A percentile compares a stretch with the other conserved stretches of the same genome.
Conservation (phyloP, 768 basidiomycete species). For the Termitomyces sp. region DNA sequence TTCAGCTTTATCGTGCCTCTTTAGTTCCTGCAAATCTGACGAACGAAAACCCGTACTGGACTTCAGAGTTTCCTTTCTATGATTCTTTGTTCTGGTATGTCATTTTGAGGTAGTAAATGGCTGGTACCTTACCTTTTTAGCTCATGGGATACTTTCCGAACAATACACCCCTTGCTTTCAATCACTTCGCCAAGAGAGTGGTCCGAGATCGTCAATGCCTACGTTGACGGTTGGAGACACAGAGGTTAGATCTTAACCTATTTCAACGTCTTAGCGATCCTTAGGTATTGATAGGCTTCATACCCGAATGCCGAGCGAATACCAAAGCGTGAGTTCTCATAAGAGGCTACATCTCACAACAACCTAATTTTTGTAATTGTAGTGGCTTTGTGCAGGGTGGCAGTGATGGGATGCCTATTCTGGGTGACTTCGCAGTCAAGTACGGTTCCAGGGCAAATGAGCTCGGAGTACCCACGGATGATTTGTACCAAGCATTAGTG, state of each 20-base stretch:
- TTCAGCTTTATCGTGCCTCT: slow-evolving; percentile 41
- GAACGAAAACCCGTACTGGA: slow-evolving; percentile 47
- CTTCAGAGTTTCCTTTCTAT: slow-evolving; percentile 38
- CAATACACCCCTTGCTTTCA: slow-evolving; percentile 44
- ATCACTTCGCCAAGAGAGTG: slow-evolving; percentile 38
- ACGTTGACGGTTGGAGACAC: slow-evolving; percentile 46
- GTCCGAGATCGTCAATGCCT: slow-evolving; percentile 41
- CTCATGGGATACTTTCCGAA: slow-evolving; percentile 51
- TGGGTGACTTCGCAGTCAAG: slow-evolving; percentile 47
- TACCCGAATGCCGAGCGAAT: slow-evolving; percentile 46
- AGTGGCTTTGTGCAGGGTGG: slow-evolving; percentile 48
- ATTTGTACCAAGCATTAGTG: slow-evolving; percentile 43
- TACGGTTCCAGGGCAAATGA: slow-evolving; percentile 28
- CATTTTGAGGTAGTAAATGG: background rate
- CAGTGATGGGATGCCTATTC: slow-evolving; percentile 44
- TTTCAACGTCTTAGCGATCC: background rate
- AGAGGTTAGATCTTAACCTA: slow-evolving; percentile 25
- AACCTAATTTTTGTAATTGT: background rate
- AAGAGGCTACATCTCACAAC: background rate
- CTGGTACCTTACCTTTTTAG: slow-evolving; percentile 16
- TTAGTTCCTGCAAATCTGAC: slow-evolving; percentile 49
- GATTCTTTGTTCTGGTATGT: slow-evolving; percentile 45
- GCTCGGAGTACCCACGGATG: slow-evolving; percentile 38
- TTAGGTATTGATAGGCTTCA: slow-evolving; percentile 26
- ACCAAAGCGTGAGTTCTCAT: slow-evolving; percentile 34